Conservation (phyloP, 106 monocot species). For the Dendrobium catenatum region DNA sequence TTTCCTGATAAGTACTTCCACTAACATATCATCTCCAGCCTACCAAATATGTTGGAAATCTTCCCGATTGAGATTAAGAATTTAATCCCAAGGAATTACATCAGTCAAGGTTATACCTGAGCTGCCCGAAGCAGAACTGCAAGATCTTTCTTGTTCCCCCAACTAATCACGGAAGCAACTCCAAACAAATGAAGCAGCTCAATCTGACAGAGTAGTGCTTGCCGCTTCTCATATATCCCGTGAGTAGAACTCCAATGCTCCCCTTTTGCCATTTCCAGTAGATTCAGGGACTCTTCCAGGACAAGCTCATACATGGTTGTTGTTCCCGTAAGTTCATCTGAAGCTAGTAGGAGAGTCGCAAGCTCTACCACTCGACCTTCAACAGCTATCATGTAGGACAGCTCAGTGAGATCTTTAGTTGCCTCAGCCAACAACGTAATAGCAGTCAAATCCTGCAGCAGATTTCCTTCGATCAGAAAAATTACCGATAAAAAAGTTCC, state of each 20-base stretch:
- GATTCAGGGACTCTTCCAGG: conserved; percentile 18
- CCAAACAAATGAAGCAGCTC: conserved; percentile 25
- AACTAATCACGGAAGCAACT: background rate
- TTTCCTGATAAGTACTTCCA: conserved; percentile 18
- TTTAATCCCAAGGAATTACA: background rate
- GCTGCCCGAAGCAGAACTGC: conserved; percentile 18
- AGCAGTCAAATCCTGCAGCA: conserved; percentile 24
- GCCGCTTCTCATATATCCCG: conserved; percentile 4
- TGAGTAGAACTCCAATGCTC: background rate
- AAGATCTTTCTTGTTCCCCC: conserved; percentile 9
- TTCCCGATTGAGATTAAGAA: background rate
- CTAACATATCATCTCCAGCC: conserved; percentile 15
- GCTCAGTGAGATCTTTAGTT: conserved; percentile 15
- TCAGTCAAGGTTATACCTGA: conserved; percentile 8
- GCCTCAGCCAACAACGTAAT: conserved; percentile 20
- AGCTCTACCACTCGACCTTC: conserved; percentile 17
- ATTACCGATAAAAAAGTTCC: background rate
- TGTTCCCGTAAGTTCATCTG: conserved; percentile 14
- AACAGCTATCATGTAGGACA: conserved; percentile 14
- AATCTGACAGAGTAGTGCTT: conserved; percentile 21
- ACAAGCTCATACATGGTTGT: conserved; percentile 13
- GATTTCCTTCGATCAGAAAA: background rate
- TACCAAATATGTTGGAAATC: background rate
- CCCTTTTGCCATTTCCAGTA: conserved; percentile 8
- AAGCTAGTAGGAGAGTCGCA: conserved; percentile 21